Base-by-base conservation (phyloP, 495 filamentous ascomycete species). In the Trichoderma orchidacearum region DNA sequence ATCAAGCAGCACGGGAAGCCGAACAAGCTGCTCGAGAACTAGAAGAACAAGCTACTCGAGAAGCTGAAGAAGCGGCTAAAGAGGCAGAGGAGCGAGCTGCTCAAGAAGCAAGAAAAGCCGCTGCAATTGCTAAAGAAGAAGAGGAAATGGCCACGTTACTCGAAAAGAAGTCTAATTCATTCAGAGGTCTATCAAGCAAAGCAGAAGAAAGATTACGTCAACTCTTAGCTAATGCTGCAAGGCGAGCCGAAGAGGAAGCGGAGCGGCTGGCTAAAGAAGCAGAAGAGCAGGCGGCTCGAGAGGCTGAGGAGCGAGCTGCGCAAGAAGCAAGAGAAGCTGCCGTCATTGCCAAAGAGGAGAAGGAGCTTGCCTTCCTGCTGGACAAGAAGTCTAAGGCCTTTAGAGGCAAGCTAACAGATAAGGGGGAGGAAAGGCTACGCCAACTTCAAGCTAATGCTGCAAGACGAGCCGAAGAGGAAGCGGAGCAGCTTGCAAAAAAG, bases 391-490 rank as follows among this genome's bases (percentile, higher is more conserved):
- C 56, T 31, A 59, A 54, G 13, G 23, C 41, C 2, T 12, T 17
- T 25, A 35, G 30, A 25, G 30, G 30, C 1, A 69, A 64, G 61
- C 54, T 67, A 15, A 64, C 55, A 17, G 70, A 60, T 59, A 65
- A 57, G 55, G 69, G 66, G 3, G 66, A 68, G 34, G 62, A 67
- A 23, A 66, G 68, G 52, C 58, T 71, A 25, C 66, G 72, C 34
- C 62, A 68, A 6, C 64, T 76, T 5, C 67, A 60, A 8, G 64
- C 63, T 17, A 72, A 64, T 32, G 57, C 65, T 23, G 58, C 58
- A 45, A 60, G 58, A 50, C 63, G 67, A 7, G 61, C 60, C 21
- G 64, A 68, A 21, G 66, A 64, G 53, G 69, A 61, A 17, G 59
- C 61, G n/a, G n/a, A n/a, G n/a, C n/a, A n/a, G n/a, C n/a, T n/a